Conservation (phyloP, 148 eudicot species). For the Limonium bicolor region DNA sequence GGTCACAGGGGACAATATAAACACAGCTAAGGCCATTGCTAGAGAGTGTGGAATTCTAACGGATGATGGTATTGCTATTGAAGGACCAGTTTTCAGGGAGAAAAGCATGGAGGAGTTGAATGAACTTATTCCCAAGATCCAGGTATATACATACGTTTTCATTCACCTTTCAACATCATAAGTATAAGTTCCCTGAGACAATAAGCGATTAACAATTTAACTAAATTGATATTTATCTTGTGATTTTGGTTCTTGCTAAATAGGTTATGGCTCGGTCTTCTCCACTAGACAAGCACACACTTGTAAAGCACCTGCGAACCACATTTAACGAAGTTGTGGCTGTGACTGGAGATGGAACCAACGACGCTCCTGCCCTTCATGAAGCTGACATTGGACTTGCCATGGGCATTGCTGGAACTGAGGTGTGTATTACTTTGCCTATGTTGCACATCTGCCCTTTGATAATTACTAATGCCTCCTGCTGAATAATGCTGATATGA, state of each 20-base stretch:
- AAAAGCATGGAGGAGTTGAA: slow-evolving; percentile 52
- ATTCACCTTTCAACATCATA: too few species aligned
- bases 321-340: slow-evolving; percentile 96
- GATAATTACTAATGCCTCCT: too few species aligned
- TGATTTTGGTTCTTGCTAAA: neutral
- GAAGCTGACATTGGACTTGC: slow-evolving; percentile 99
- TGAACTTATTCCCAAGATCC: slow-evolving; percentile 70
- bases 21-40: slow-evolving; percentile 97
- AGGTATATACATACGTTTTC: too few species aligned
- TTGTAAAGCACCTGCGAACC: slow-evolving; percentile 90
- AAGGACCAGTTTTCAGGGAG: slow-evolving; percentile 90
- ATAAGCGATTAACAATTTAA: neutral
- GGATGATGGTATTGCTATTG: slow-evolving; percentile 88
- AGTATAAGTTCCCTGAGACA: neutral
- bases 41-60: slow-evolving; percentile 98
- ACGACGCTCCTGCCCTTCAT: slow-evolving; percentile 98
- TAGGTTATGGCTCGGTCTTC: slow-evolving; percentile 99
- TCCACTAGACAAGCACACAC: slow-evolving; percentile 86
- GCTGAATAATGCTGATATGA: too few species aligned
- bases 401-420: slow-evolving; percentile 99
- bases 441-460: too few species aligned
- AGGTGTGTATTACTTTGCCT: slow-evolving; percentile 51
- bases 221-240: neutral
- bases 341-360: slow-evolving; percentile 97
- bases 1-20: slow-evolving; percentile 98